A percentile compares a stretch with the other conserved stretches of the same genome.
Evolutionary conservation across 768 basidiomycete genomes (phyloP).

Genomic region (Pleurotus platypus): DNA sequence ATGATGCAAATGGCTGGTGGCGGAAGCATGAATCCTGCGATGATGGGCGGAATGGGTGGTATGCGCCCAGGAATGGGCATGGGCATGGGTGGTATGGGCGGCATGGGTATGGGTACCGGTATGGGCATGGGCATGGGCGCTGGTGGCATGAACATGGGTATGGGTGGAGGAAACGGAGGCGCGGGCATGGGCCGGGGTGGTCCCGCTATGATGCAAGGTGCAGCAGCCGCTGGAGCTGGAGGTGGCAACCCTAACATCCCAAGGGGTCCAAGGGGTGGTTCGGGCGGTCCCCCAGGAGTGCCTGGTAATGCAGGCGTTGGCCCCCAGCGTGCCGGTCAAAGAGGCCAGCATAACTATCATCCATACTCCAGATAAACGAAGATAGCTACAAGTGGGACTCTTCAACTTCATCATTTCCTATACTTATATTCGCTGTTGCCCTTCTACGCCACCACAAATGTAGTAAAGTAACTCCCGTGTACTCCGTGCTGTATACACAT

Average conservation of each 20-base stretch:
- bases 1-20: conserved; percentile 87
- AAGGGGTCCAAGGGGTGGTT: conserved; percentile 59
- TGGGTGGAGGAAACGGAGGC: conserved; percentile 35
- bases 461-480: too few relatives aligned
- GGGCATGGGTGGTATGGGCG: conserved; percentile 34
- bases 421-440: too few relatives aligned
- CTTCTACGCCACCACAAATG: too few relatives aligned
- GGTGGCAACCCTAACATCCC: conserved; percentile 56
- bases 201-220: conserved; percentile 29
- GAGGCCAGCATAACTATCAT: conserved; percentile 81
- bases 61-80: conserved; percentile 22
- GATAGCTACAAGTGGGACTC: too few relatives aligned
- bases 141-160: conserved; percentile 32
- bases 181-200: conserved; percentile 35
- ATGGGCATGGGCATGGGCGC: conserved; percentile 40
- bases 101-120: conserved; percentile 33
- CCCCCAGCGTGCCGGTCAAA: conserved; percentile 66
- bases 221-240: conserved; percentile 2
- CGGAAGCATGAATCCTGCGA: conserved; percentile 51
- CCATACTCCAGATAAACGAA: conserved; percentile 66
- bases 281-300: conserved; percentile 47
- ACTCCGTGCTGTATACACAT: too few relatives aligned
- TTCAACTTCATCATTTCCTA: too few relatives aligned
- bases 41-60: conserved; percentile 49
- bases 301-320: conserved; percentile 55